phyloP scores from a whole-genome alignment of 768 basidiomycete genomes.

The Phanerochaete sordida region DNA sequence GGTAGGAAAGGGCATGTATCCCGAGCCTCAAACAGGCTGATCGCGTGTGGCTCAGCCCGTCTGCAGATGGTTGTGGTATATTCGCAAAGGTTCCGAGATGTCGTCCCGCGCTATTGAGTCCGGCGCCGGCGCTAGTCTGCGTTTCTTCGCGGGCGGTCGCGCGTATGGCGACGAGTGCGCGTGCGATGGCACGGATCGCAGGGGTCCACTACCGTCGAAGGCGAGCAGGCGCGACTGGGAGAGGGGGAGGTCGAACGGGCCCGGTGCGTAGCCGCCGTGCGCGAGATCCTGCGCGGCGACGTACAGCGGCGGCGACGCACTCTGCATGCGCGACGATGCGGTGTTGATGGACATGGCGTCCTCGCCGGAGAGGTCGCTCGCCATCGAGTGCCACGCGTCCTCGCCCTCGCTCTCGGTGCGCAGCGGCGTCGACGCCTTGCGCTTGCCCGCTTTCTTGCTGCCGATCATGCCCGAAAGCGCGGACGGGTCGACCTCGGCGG shows the following conservation, averaged over 20 bases:
- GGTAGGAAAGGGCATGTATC: background rate
- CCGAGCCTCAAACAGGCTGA: background rate
- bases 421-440: conserved; percentile 8
- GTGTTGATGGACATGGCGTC: background rate
- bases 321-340: conserved; percentile 1
- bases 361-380: conserved; percentile 3
- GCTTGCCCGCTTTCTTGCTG: conserved; percentile 8
- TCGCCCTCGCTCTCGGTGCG: conserved; percentile 5
- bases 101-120: background rate
- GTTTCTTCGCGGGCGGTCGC: conserved; percentile 6
- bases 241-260: background rate
- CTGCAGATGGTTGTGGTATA: conserved; percentile 9
- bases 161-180: background rate
- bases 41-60: background rate
- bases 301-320: conserved; percentile 5
- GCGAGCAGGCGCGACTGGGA: background rate
- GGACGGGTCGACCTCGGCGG: conserved; percentile 2
- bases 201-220: background rate
- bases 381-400: conserved; percentile 3
- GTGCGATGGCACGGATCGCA: background rate
- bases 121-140: conserved; percentile 9
- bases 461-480: conserved; percentile 1
- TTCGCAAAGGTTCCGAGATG: conserved; percentile 1
- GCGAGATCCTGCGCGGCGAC: background rate
- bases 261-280: background rate